phyloP scores from a whole-genome alignment of 1,284 basidiomycete genomes.

The Ustilago sp. region DNA sequence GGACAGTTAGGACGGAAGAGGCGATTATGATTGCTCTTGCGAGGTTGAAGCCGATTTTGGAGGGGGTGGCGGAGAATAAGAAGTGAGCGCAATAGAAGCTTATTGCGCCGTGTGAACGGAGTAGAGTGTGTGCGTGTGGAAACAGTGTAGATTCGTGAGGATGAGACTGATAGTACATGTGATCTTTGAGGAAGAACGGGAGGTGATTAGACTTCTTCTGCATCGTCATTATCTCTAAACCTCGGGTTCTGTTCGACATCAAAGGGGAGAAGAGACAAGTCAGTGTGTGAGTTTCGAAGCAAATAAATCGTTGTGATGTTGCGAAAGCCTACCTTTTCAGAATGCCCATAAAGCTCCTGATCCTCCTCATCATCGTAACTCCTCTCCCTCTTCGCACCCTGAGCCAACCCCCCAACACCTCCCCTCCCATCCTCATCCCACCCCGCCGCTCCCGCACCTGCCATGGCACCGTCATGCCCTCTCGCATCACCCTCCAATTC shows the following conservation, averaged over 20 bases:
- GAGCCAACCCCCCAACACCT: neutral
- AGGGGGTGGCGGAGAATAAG: slow-evolving; percentile 24
- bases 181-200: neutral
- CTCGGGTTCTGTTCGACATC: slow-evolving; percentile 59
- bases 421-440: neutral
- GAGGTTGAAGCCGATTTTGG: slow-evolving; percentile 46
- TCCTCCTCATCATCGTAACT: slow-evolving; percentile 48
- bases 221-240: slow-evolving; percentile 68
- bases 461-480: slow-evolving; percentile 18
- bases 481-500: slow-evolving; percentile 42
- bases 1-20: slow-evolving; percentile 68
- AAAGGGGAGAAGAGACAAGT: neutral
- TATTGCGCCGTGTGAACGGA: neutral
- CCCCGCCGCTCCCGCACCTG: neutral
- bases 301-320: neutral
- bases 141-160: neutral
- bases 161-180: slow-evolving; percentile 4
- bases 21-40: slow-evolving; percentile 60
- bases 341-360: slow-evolving; percentile 34
- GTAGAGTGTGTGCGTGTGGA: slow-evolving; percentile 1
- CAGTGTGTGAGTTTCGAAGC: neutral
- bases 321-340: slow-evolving; percentile 18
- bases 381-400: slow-evolving; percentile 76
- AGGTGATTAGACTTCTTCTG: slow-evolving; percentile 47
- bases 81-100: neutral